Percentiles rank a stretch among this genome's conserved stretches.
Evolutionary conservation across 768 basidiomycete species (phyloP).

Genomic region (Crucibulum laeve): DNA sequence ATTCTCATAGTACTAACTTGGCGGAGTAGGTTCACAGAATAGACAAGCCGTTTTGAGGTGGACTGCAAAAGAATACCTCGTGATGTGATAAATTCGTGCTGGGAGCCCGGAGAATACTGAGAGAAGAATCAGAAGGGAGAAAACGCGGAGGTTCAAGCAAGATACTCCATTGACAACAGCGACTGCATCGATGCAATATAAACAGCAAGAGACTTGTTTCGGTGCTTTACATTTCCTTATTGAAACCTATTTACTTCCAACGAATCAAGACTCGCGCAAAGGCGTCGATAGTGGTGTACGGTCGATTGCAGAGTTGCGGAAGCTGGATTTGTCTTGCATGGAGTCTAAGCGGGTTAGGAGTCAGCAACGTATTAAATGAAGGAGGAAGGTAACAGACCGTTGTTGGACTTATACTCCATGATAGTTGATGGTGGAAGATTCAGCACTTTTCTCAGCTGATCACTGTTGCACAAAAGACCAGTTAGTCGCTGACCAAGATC

Average conservation of each 20-base stretch:
- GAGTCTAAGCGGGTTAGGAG: conserved; percentile 50
- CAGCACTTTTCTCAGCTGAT: conserved; percentile 73
- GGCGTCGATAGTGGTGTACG: conserved; percentile 29
- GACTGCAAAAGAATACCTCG: too few species aligned
- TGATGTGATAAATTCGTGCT: too few species aligned
- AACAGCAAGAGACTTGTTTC: too few species aligned
- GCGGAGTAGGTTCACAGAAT: too few species aligned
- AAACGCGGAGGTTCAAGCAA: too few species aligned
- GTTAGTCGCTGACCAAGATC: conserved; percentile 1
- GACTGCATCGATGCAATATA: too few species aligned
- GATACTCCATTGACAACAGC: background rate
- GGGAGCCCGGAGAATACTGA: too few species aligned
- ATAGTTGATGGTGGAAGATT: conserved; percentile 72
- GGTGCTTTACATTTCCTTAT: background rate
- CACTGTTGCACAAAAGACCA: conserved; percentile 38
- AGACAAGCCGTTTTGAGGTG: too few species aligned
- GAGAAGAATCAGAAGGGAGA: too few species aligned
- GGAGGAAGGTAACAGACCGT: conserved; percentile 43
- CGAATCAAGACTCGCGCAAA: background rate
- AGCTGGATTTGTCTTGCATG: conserved; percentile 85
- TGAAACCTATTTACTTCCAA: background rate
- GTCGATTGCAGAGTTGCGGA: conserved; percentile 62
- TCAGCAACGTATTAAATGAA: conserved; percentile 5
- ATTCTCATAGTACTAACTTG: too few species aligned
- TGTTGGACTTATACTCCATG: conserved; percentile 96